phyloP scores from a whole-genome alignment of 176 grass and related monocot genomes.

The Musa troglodytarum region DNA sequence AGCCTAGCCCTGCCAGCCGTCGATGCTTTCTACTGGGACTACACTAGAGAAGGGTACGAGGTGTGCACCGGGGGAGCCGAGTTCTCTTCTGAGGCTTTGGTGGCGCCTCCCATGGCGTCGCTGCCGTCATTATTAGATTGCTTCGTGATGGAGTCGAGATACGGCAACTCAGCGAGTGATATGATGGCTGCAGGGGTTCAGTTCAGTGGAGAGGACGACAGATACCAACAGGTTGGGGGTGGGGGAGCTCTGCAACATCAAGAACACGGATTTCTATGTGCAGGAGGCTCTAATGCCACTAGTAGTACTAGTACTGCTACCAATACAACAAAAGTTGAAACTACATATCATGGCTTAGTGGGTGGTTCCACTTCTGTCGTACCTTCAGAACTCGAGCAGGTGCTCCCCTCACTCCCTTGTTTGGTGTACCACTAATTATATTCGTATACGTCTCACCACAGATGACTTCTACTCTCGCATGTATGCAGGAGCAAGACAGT shows the following conservation, averaged over 20 bases:
- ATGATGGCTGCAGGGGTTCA: conserved; percentile 8
- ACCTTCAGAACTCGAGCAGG: conserved; percentile 39
- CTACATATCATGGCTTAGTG: conserved; percentile 34
- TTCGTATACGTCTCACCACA: neutral
- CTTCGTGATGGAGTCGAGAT: conserved; percentile 40
- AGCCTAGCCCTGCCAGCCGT: conserved; percentile 34
- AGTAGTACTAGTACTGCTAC: neutral
- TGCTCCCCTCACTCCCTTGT: neutral
- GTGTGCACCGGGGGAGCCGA: neutral
- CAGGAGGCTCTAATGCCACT: neutral
- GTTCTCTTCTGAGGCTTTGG: neutral
- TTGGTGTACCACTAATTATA: no score
- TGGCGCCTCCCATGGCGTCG: neutral
- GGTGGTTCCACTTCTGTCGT: conserved; percentile 17
- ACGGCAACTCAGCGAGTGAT: neutral
- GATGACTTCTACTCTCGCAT: neutral
- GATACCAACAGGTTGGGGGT: conserved; percentile 41
- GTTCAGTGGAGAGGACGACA: neutral
- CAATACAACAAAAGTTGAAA: neutral
- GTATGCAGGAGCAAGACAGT: conserved; percentile 3
- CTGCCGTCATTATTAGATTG: conserved; percentile 58
- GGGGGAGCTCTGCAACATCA: conserved; percentile 20
- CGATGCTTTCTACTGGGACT: conserved; percentile 42
- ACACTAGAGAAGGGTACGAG: conserved; percentile 23
- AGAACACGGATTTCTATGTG: conserved; percentile 16